Evolutionary conservation across 1,139 yeast genomes (phyloP).

Genomic region (Zygosaccharomyces pseudobailii): DNA sequence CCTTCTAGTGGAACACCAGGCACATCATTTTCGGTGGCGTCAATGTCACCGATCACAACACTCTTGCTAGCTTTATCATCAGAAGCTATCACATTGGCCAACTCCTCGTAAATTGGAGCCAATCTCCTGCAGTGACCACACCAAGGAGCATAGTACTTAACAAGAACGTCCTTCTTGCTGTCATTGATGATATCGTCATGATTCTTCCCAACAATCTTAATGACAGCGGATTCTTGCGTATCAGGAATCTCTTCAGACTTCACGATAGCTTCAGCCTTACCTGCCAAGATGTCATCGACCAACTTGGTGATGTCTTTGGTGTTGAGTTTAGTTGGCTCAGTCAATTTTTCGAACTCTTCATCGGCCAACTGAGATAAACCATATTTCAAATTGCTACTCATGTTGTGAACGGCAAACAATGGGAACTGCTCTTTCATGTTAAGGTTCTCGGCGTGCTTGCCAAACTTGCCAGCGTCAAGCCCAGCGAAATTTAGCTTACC

Average conservation of each 20-base stretch:
- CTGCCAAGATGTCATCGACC: constrained; percentile 59
- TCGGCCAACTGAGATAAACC: constrained; percentile 51
- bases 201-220: constrained; percentile 78
- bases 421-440: constrained; percentile 88
- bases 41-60: constrained; percentile 79
- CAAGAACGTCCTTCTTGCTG: constrained; percentile 74
- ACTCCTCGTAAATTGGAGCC: constrained; percentile 88
- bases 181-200: constrained; percentile 69
- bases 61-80: constrained; percentile 43
- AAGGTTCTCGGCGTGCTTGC: constrained; percentile 84
- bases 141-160: constrained; percentile 98
- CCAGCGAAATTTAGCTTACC: constrained; percentile 86
- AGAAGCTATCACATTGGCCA: constrained; percentile 61
- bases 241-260: constrained; percentile 89
- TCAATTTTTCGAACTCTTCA: constrained; percentile 31
- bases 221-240: constrained; percentile 66
- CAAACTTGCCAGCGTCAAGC: constrained; percentile 74
- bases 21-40: constrained; percentile 87
- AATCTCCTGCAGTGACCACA: constrained; percentile 97
- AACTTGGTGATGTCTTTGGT: constrained; percentile 50
- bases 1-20: constrained; percentile 69
- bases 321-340: constrained; percentile 32
- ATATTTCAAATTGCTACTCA: constrained; percentile 62
- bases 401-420: constrained; percentile 81
- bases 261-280: constrained; percentile 63